These are phyloP conservation scores for Triangularia setosa DNA, from an alignment of 2,329 filamentous ascomycete species.

Conservation along the genomic window DNA sequence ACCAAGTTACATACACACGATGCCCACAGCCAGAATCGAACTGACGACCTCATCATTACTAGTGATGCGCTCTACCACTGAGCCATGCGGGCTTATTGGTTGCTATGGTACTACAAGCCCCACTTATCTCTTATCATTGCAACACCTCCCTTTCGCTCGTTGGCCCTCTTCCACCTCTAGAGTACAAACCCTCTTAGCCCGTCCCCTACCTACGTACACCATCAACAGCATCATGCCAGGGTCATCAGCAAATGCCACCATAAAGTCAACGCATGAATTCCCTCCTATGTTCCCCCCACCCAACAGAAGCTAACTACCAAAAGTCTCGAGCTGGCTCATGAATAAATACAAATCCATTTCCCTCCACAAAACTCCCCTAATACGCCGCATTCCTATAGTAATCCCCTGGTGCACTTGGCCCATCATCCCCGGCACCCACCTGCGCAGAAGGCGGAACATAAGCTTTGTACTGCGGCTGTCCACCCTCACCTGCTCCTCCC, in stretches of 20 bases:
- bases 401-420: slow-evolving; percentile 38
- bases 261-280: background rate
- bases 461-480: slow-evolving; percentile 54
- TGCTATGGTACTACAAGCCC: background rate
- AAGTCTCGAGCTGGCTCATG: background rate
- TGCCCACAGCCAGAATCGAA: slow-evolving; percentile 11
- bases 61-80: slow-evolving; percentile 11
- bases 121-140: background rate
- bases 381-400: slow-evolving; percentile 24
- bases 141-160: background rate
- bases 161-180: background rate
- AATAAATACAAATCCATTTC: background rate
- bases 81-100: slow-evolving; percentile 9
- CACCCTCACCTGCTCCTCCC: background rate
- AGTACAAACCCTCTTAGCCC: too few species aligned
- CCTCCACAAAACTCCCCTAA: too few species aligned
- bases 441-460: slow-evolving; percentile 47
- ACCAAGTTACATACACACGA: background rate
- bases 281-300: background rate
- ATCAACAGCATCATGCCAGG: background rate
- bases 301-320: background rate
- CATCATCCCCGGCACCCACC: slow-evolving; percentile 29
- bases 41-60: slow-evolving; percentile 11
- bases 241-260: background rate
- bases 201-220: background rate